Evolutionary conservation across 768 basidiomycete genomes (phyloP), one percentile per base, ranked within the genome.

Genomic region (Calocera viscosa): DNA sequence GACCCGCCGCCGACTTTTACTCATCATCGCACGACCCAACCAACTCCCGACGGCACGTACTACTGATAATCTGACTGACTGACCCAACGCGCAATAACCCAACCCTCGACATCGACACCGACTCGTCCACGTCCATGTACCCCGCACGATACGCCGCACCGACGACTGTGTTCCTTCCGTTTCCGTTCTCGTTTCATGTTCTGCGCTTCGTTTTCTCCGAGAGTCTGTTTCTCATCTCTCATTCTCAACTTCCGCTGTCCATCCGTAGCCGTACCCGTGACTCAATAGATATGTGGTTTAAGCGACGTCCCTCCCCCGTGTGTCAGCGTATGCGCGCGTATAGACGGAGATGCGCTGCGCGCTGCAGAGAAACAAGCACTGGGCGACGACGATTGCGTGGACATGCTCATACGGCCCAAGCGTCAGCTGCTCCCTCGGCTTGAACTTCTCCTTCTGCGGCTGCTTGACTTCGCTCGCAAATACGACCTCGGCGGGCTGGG

Each of bases 361-460:
- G n/a, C n/a, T n/a, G n/a, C n/a, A n/a, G n/a, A n/a, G n/a, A n/a
- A n/a, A n/a, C 63, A 73, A 71, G 72, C 77, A 77, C 16, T 64
- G 63, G 30, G 75, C 77, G 24, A 77, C 74, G 34, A 77, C 73
- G 67, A 78, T 76, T 32, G 74, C 75, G 69, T 74, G 72, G 68
- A 74, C 76, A 66, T 75, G 67, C 73, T 79, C 79, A 69, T 80
- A 79, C 38, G 79, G 79, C 74, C 98, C 96, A 40, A 99, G 79
- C 2, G 95, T 96, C 1, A 97, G 86, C 80, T 98, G 95, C 75
- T 97, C 94, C 63, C 94, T 80, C 17, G 96, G 94, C 80, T 94
- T 97, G 79, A 99, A 87, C 72, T 85, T 87, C 73, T 80, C 82
- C 60, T 82, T 81, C 75, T 88, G 86, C 73, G 98, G 80, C 69